Conservation (phyloP, 176 grass and related monocot genomes). For the Oryza glaberrima region DNA sequence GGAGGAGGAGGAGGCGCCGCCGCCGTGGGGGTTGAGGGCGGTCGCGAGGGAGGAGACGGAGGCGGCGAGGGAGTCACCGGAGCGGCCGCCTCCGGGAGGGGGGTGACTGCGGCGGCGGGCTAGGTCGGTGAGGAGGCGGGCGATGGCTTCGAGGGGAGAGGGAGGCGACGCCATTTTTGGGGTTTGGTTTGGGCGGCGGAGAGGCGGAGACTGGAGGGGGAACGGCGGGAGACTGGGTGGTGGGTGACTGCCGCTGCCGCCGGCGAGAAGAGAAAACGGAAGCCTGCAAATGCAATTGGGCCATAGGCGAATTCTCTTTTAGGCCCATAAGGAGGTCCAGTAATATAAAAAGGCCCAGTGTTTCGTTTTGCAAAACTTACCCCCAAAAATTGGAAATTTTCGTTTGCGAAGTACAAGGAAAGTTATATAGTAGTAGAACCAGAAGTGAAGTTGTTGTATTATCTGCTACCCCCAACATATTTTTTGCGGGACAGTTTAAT, state of each 20-base stretch:
- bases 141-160: constrained; percentile 44
- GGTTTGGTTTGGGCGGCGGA: not conserved
- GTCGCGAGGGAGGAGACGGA: constrained; percentile 63
- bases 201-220: not conserved
- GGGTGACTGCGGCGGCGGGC: constrained; percentile 21
- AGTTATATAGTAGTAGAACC: no score
- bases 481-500: no score
- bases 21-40: constrained; percentile 47
- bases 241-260: not conserved
- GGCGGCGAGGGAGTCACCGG: not conserved
- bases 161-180: constrained; percentile 46
- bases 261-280: not conserved
- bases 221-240: constrained; percentile 24
- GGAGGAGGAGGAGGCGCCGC: not conserved
- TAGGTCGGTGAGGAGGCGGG: constrained; percentile 50
- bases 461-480: no score
- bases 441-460: no score
- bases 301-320: not conserved
- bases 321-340: not conserved
- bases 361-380: not conserved
- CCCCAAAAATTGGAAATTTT: no score
- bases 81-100: not conserved
- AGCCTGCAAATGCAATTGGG: not conserved
- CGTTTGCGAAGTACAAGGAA: not conserved
- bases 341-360: not conserved